phyloP scores from a whole-genome alignment of 805 yeast genomes.

The Candida orba region DNA sequence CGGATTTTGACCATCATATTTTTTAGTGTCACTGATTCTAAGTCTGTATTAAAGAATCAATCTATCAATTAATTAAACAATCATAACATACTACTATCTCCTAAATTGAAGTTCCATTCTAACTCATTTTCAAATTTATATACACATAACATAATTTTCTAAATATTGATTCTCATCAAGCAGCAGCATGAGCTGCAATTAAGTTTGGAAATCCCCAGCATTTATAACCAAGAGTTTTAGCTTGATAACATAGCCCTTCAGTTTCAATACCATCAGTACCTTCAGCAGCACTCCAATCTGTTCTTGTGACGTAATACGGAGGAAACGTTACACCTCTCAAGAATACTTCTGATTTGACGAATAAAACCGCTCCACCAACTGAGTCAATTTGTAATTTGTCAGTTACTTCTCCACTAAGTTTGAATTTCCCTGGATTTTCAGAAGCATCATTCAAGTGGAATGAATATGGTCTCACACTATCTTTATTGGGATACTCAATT shows the following conservation, averaged over 20 bases:
- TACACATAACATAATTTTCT: too few species aligned
- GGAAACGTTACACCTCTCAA: conserved; percentile 42
- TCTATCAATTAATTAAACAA: too few species aligned
- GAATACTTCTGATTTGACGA: conserved; percentile 34
- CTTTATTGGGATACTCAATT: conserved; percentile 12
- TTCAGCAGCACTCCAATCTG: conserved; percentile 36
- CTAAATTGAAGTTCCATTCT: too few species aligned
- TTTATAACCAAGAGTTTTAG: conserved; percentile 35
- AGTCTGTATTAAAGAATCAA: too few species aligned
- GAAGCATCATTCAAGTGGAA: conserved; percentile 23
- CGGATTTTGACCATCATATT: too few species aligned
- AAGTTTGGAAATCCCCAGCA: conserved; percentile 46
- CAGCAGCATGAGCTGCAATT: conserved; percentile 30
- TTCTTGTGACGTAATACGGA: conserved; percentile 37
- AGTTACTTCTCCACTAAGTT: conserved; percentile 6
- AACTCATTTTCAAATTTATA: too few species aligned
- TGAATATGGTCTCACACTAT: conserved; percentile 11
- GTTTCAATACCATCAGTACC: conserved; percentile 51
- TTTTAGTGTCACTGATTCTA: too few species aligned
- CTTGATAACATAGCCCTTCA: conserved; percentile 44
- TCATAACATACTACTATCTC: too few species aligned
- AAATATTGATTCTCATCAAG: neutral
- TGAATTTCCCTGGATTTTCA: conserved; percentile 17
- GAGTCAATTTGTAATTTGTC: conserved; percentile 31
- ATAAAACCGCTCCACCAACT: conserved; percentile 47